phyloP scores from a whole-genome alignment of 306 rosid species.

The Quercus suber region DNA sequence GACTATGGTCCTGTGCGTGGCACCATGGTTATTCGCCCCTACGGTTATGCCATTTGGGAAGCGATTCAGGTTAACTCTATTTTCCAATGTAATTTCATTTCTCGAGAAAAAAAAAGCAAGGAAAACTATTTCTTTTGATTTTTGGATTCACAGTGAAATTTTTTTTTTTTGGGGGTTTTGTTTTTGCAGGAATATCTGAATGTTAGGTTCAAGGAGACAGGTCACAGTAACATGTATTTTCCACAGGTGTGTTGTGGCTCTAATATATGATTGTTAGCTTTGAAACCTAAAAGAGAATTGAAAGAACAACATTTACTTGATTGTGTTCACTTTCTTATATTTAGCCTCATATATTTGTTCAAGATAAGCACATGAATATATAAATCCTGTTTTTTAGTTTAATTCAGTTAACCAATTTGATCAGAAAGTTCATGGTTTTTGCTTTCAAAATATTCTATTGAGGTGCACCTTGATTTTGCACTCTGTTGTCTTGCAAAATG shows the following conservation, averaged over 20 bases:
- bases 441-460: no score
- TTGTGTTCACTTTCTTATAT: background rate
- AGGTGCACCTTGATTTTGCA: background rate
- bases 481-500: background rate
- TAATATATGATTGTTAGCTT: background rate
- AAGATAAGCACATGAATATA: background rate
- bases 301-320: background rate
- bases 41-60: constrained; percentile 96
- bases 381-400: background rate
- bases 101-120: no score
- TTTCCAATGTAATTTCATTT: background rate
- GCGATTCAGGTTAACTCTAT: constrained; percentile 69
- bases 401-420: background rate
- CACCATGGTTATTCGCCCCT: constrained; percentile 97
- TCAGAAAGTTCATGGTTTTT: background rate
- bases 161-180: background rate
- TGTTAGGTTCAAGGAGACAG: constrained; percentile 91
- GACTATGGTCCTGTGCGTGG: constrained; percentile 99
- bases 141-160: background rate
- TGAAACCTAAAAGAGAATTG: background rate
- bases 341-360: background rate
- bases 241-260: constrained; percentile 67
- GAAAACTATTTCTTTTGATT: background rate
- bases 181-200: constrained; percentile 74
- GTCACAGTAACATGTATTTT: constrained; percentile 94